phyloP scores from a whole-genome alignment of 495 filamentous ascomycete species.

The Margaritispora aquatica region DNA sequence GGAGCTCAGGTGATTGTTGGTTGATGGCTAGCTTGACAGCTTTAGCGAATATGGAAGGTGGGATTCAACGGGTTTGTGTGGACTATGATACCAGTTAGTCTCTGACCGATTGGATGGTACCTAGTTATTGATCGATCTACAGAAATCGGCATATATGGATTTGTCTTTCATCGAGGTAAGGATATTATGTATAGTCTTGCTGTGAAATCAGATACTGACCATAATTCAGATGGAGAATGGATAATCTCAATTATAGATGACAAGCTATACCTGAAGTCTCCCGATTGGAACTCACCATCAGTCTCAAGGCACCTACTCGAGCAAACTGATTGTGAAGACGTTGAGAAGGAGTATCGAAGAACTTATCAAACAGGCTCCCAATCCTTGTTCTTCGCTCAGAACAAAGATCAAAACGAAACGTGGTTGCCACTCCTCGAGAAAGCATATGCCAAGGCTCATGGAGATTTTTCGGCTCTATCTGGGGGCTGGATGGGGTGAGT shows the following conservation, averaged over 20 bases:
- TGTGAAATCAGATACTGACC: not conserved
- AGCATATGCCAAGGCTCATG: conserved; percentile 82
- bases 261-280: conserved; percentile 67
- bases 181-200: not conserved
- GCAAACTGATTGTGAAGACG: conserved; percentile 55
- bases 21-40: conserved; percentile 59
- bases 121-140: conserved; percentile 25
- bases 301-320: not conserved
- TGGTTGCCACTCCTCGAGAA: conserved; percentile 92
- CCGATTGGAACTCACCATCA: conserved; percentile 56
- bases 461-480: conserved; percentile 24
- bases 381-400: conserved; percentile 80
- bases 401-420: conserved; percentile 77
- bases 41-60: conserved; percentile 65
- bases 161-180: conserved; percentile 69
- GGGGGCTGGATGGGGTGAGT: conserved; percentile 24
- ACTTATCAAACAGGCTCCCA: conserved; percentile 61
- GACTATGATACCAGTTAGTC: conserved; percentile 44
- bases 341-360: conserved; percentile 39
- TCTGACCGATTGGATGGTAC: not conserved
- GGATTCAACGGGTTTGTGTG: conserved; percentile 81
- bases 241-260: conserved; percentile 80
- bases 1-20: conserved; percentile 82
- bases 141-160: conserved; percentile 82
- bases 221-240: conserved; percentile 69